A percentile compares a stretch with the other conserved stretches of the same genome.
These are phyloP conservation scores for Isoetes engelmannii DNA, from an alignment of 83 land plant species.

Conservation along the genomic window DNA sequence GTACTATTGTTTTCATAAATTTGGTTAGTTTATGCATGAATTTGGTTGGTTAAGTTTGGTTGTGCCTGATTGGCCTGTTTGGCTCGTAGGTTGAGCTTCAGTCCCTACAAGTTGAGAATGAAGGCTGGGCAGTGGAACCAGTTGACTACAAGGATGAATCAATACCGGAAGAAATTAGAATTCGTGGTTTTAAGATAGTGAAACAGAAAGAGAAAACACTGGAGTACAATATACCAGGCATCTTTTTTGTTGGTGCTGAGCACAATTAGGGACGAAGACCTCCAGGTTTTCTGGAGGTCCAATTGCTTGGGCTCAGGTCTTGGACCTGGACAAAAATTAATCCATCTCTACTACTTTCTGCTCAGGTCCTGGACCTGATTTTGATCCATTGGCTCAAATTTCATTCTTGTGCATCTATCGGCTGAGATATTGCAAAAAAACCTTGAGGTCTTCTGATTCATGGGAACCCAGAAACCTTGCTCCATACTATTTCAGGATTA, in stretches of 20 bases:
- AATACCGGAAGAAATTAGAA: slow-evolving; percentile 46
- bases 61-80: neutral
- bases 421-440: too few relatives aligned
- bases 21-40: neutral
- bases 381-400: too few relatives aligned
- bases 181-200: slow-evolving; percentile 61
- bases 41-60: neutral
- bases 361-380: too few relatives aligned
- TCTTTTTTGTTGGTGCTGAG: slow-evolving; percentile 6
- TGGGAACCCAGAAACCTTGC: too few relatives aligned
- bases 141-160: slow-evolving; percentile 48
- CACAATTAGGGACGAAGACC: too few relatives aligned
- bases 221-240: slow-evolving; percentile 45
- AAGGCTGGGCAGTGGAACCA: slow-evolving; percentile 55
- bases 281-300: too few relatives aligned
- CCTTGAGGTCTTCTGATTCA: too few relatives aligned
- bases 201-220: slow-evolving; percentile 44
- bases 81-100: slow-evolving; percentile 46
- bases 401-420: too few relatives aligned
- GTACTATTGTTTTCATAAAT: slow-evolving; percentile 22
- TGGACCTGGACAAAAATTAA: too few relatives aligned
- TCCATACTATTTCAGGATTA: too few relatives aligned
- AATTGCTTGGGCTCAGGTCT: too few relatives aligned
- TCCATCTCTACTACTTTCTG: too few relatives aligned
- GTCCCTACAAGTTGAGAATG: slow-evolving; percentile 44